These are phyloP conservation scores for Fusarium sp. DNA, from an alignment of 2,329 filamentous ascomycete species.

Conservation along the genomic window DNA sequence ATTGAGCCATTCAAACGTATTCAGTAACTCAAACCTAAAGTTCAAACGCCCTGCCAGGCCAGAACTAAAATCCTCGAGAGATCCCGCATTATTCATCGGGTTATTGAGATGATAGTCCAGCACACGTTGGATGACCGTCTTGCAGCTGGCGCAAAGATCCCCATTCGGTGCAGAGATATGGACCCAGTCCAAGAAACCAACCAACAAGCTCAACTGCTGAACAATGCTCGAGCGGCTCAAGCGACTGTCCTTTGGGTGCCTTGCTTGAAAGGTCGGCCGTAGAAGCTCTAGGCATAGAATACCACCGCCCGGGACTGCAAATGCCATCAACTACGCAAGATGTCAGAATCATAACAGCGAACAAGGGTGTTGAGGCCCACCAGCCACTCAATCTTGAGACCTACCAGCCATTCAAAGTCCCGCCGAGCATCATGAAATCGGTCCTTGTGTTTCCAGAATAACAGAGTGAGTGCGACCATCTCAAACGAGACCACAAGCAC, in stretches of 20 bases:
- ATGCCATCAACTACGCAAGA: conserved; percentile 64
- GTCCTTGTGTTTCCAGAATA: conserved; percentile 32
- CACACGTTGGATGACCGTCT: conserved; percentile 64
- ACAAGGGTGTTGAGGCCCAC: conserved; percentile 47
- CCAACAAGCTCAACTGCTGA: conserved; percentile 65
- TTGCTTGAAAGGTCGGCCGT: conserved; percentile 50
- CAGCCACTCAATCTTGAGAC: conserved; percentile 49
- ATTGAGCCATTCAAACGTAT: conserved; percentile 64
- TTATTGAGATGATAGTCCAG: conserved; percentile 64
- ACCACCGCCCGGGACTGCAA: conserved; percentile 63
- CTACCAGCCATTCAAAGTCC: conserved; percentile 31
- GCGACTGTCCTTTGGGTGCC: conserved; percentile 31
- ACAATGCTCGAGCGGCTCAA: conserved; percentile 61
- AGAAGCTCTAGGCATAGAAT: conserved; percentile 66
- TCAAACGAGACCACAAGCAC: conserved; percentile 21
- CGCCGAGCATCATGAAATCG: conserved; percentile 13
- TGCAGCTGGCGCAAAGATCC: conserved; percentile 61
- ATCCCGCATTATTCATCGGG: background rate
- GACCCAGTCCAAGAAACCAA: conserved; percentile 66
- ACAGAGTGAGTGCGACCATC: conserved; percentile 17
- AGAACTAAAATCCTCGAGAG: background rate
- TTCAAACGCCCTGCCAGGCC: conserved; percentile 37
- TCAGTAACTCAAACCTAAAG: conserved; percentile 63
- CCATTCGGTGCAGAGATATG: conserved; percentile 63
- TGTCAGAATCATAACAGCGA: too few relatives aligned